These are phyloP conservation scores for Colletotrichum sp. DNA, from an alignment of 2,329 filamentous ascomycete species.

Conservation along the genomic window DNA sequence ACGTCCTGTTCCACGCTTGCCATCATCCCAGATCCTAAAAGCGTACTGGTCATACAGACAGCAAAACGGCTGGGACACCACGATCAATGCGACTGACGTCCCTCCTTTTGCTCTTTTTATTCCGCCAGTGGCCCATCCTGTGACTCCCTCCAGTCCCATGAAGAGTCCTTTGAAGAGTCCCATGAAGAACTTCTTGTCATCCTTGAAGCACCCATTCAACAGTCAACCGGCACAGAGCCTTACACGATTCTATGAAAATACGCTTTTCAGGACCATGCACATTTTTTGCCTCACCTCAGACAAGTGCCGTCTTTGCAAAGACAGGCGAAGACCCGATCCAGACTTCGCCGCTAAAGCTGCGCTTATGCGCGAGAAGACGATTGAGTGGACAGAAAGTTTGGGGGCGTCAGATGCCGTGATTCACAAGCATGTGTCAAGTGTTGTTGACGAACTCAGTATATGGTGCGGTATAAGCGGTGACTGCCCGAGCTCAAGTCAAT, in stretches of 20 bases:
- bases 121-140: not conserved
- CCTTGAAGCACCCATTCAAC: not conserved
- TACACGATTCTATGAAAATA: not conserved
- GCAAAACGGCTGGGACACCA: not conserved
- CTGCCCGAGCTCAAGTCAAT: not conserved
- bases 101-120: not conserved
- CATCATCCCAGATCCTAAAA: not conserved
- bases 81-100: not conserved
- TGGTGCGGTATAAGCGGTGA: not conserved
- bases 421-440: not conserved
- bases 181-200: not conserved
- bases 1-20: not conserved
- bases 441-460: not conserved
- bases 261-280: not conserved
- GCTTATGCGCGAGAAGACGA: not conserved
- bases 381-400: not conserved
- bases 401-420: not conserved
- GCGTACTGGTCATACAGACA: not conserved
- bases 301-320: not conserved
- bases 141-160: not conserved
- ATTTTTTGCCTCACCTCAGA: not conserved
- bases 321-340: not conserved
- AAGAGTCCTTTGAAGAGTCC: not conserved
- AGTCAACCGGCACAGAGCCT: not conserved
- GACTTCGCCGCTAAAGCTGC: not conserved